Percentiles rank a stretch among this genome's conserved stretches.
These are phyloP conservation scores for Blastocystis hominis DNA, from an alignment of 352 stramenopile genomes.

Conservation along the genomic window DNA sequence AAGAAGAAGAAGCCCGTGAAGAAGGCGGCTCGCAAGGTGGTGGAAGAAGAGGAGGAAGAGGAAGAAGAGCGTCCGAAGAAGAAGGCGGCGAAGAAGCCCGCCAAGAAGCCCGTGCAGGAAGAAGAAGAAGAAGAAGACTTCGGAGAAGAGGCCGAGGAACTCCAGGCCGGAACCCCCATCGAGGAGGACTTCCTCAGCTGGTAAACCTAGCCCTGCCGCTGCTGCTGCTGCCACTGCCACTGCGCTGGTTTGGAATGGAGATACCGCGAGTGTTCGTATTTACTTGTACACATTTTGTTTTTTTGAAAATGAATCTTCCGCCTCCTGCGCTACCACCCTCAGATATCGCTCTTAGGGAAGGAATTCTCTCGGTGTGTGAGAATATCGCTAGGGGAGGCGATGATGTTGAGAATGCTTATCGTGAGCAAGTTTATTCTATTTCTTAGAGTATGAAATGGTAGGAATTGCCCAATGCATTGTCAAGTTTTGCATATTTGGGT, in stretches of 20 bases:
- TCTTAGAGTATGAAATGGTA: neutral
- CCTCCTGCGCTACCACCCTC: neutral
- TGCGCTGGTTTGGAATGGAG: neutral
- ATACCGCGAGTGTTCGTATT: neutral
- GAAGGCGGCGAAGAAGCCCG: neutral
- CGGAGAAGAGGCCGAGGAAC: neutral
- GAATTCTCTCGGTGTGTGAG: neutral
- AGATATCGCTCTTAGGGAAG: neutral
- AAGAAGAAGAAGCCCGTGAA: no score
- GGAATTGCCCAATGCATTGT: constrained; percentile 1
- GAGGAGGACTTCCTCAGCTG: neutral
- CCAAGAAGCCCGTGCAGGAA: neutral
- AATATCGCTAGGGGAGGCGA: neutral
- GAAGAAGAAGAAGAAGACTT: neutral
- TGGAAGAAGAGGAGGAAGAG: constrained; percentile 21
- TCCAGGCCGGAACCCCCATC: neutral
- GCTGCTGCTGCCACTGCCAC: neutral
- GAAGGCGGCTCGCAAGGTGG: no score
- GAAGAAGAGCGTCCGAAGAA: neutral
- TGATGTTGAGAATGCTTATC: neutral
- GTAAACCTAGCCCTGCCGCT: neutral
- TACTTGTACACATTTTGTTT: neutral
- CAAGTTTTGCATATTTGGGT: constrained; percentile 26
- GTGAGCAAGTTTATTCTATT: neutral
- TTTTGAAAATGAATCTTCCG: constrained; percentile 39